Base-by-base conservation (phyloP, 768 basidiomycete species). In the Leccinum truebloodii region DNA sequence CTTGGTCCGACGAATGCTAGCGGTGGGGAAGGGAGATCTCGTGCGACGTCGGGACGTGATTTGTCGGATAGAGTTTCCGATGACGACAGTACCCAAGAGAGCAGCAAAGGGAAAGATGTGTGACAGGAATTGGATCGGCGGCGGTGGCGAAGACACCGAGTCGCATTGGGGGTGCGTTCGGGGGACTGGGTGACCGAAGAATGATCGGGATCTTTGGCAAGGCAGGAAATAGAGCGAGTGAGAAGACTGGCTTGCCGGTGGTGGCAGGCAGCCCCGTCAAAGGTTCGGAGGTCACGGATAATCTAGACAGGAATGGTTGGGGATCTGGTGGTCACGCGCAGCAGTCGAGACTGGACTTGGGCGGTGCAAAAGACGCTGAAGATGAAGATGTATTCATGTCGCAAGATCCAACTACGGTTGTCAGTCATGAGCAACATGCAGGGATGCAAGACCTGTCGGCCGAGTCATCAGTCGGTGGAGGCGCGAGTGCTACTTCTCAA, bases 211-310 rank as follows among this genome's bases (percentile, higher is more conserved):
- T 74, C 7, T 69, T 71, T 56, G 64, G 67, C 28, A 65, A 58
- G 58, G 34, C 55, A 8, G 67, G 70, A 3, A 63, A 67, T 26
- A 73, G 72, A 54, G 79, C 71, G 20, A 83, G 80, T 63, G 77
- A 76, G 72, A 77, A 77, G 67, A 73, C 78, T n/a, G 77, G 67
- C 35, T 62, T 83, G 51, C 80, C 81, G 3, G 74, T 73, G 26
- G 81, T 82, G 7, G 69, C 69, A 55, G 82, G 74, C 5, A 83
- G 81, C 59, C 81, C 81, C 3, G 78, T 79, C 58, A 83, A 83
- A 62, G 78, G 73, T 12, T 71, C 70, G 32, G 64, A 61, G 3
- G 34, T 20, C 4, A 51, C 26, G 7, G 59, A 18, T 18, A 37
- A 30, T 30, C 8, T 30, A 8, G 28, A 30, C 28, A 0, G 8